Conservation (phyloP, 2,329 filamentous ascomycete species). For the Microascus cirrosus region DNA sequence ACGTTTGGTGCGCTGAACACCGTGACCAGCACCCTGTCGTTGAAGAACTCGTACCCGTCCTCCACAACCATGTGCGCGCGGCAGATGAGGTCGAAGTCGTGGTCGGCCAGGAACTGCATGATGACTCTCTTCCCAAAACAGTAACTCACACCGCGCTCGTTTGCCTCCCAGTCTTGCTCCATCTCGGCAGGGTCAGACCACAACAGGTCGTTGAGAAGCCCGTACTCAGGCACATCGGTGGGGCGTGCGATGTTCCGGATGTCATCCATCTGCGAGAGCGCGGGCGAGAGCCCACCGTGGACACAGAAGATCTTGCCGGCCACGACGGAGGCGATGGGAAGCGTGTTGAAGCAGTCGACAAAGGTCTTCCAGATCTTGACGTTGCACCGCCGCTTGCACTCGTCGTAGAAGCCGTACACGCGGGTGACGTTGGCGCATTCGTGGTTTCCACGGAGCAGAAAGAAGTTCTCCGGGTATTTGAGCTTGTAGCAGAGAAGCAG, state of each 20-base stretch:
- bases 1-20: constrained; percentile 97
- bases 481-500: constrained; percentile 93
- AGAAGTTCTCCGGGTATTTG: constrained; percentile 96
- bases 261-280: constrained; percentile 93
- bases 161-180: constrained; percentile 96
- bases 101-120: constrained; percentile 83
- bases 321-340: constrained; percentile 93
- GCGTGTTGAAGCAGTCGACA: constrained; percentile 88
- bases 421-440: constrained; percentile 94
- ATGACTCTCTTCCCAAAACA: constrained; percentile 99
- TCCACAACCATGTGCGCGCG: constrained; percentile 99
- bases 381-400: constrained; percentile 92
- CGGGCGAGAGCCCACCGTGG: constrained; percentile 87
- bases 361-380: constrained; percentile 99
- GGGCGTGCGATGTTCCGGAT: constrained; percentile 92
- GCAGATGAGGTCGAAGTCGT: constrained; percentile 96
- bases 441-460: constrained; percentile 86
- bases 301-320: constrained; percentile 97
- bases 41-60: constrained; percentile 98
- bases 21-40: constrained; percentile 85
- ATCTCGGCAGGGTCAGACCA: constrained; percentile 98
- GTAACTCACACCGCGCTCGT: constrained; percentile 93
- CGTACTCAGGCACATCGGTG: constrained; percentile 95
- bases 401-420: constrained; percentile 96
- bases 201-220: constrained; percentile 83